These are phyloP conservation scores for Aspergillus sojae DNA, from an alignment of 2,329 filamentous ascomycete genomes.

Conservation along the genomic window DNA sequence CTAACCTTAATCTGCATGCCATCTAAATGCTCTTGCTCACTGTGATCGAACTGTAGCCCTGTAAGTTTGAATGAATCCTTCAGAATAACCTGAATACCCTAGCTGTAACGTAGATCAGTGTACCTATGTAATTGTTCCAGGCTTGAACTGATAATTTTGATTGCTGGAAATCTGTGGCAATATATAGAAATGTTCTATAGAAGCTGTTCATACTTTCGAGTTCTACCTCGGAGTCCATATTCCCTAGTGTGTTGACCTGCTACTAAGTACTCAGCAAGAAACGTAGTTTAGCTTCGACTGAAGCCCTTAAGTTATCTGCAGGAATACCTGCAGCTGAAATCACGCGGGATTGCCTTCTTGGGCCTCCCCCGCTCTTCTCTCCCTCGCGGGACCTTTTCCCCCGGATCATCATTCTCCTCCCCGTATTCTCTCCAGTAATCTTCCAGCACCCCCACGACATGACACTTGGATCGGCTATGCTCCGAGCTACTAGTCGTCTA, in stretches of 20 bases:
- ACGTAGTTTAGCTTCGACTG: not conserved
- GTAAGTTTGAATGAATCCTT: too few relatives aligned
- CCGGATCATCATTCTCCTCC: not conserved
- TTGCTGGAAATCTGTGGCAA: not conserved
- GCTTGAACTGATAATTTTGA: not conserved
- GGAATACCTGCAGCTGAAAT: not conserved
- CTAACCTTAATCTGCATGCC: too few relatives aligned
- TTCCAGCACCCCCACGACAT: not conserved
- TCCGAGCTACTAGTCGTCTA: conserved; percentile 1
- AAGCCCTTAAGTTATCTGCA: not conserved
- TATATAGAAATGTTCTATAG: not conserved
- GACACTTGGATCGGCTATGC: not conserved
- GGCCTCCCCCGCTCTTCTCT: not conserved
- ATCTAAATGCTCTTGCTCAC: too few relatives aligned
- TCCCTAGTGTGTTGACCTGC: not conserved
- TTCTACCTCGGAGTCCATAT: not conserved
- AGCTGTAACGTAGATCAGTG: too few relatives aligned
- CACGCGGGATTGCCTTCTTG: not conserved
- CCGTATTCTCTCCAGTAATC: not conserved
- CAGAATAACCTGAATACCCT: too few relatives aligned
- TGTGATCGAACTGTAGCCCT: too few relatives aligned
- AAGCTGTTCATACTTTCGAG: not conserved
- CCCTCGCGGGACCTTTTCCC: not conserved
- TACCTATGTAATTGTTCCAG: too few relatives aligned
- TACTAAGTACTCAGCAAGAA: not conserved